Conservation (phyloP, 305 asterid genomes). For the Solanum hybrid region DNA sequence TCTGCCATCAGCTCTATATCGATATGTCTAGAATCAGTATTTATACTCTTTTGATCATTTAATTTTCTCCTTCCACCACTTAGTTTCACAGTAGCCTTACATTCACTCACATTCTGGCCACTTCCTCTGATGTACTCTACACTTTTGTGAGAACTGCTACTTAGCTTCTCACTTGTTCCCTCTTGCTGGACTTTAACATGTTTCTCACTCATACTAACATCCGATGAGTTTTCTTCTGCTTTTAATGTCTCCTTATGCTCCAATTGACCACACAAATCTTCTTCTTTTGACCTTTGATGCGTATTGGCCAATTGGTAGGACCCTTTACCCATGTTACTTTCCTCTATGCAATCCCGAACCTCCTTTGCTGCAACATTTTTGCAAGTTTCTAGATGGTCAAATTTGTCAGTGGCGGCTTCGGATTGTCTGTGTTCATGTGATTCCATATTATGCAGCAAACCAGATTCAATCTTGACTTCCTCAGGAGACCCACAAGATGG, state of each 20-base stretch:
- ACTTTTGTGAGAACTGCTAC: constrained; percentile 7
- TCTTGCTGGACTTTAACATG: constrained; percentile 4
- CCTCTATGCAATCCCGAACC: constrained; percentile 24
- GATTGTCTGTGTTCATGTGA: constrained; percentile 15
- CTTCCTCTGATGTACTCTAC: constrained; percentile 8
- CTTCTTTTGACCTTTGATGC: constrained; percentile 18
- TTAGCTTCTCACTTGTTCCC: constrained; percentile 6
- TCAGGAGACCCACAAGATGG: constrained; percentile 19
- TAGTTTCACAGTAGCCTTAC: background rate
- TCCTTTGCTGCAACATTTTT: constrained; percentile 21
- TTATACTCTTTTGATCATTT: background rate
- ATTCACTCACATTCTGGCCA: constrained; percentile 3
- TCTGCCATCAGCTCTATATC: constrained; percentile 11
- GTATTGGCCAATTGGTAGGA: constrained; percentile 10
- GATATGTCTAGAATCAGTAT: constrained; percentile 11
- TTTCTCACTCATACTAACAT: background rate
- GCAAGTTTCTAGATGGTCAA: constrained; percentile 18
- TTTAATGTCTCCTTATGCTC: constrained; percentile 18
- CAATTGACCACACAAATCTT: constrained; percentile 12
- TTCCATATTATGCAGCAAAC: constrained; percentile 16
- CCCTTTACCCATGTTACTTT: constrained; percentile 15
- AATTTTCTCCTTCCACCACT: background rate
- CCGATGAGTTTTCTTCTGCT: constrained; percentile 3
- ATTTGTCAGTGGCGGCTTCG: constrained; percentile 17
- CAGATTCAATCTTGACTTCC: constrained; percentile 21